Evolutionary conservation across 2,329 filamentous ascomycete genomes (phyloP).

Genomic region (Stagonosporopsis chrysanthemi): DNA sequence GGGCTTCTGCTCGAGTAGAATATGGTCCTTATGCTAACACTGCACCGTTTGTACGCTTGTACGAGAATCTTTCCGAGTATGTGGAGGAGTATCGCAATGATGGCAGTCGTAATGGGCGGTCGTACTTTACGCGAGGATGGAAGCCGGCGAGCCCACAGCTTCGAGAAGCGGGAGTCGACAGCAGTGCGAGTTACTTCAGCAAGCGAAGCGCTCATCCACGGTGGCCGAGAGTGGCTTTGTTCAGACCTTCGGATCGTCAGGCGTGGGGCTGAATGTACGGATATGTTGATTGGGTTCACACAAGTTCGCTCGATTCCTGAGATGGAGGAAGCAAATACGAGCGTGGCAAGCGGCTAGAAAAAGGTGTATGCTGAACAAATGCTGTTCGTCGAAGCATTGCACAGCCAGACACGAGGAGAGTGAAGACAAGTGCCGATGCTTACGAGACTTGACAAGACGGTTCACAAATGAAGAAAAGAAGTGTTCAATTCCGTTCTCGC

Average conservation of each 20-base stretch:
- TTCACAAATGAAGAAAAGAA: neutral
- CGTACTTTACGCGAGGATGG: conserved; percentile 53
- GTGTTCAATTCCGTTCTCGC: neutral
- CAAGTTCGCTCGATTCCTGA: neutral
- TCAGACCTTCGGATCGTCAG: neutral
- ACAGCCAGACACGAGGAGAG: neutral
- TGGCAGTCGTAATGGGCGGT: conserved; percentile 30
- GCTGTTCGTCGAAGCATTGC: neutral
- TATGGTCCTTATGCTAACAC: conserved; percentile 36
- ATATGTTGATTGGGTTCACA: neutral
- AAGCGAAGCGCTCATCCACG: neutral
- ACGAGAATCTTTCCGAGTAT: conserved; percentile 54
- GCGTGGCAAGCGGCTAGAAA: neutral
- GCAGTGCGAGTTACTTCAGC: conserved; percentile 52
- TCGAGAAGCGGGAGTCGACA: conserved; percentile 48
- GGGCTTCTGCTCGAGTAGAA: conserved; percentile 1
- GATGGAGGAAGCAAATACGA: neutral
- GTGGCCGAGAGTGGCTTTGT: neutral
- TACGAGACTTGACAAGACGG: neutral
- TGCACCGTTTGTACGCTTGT: conserved; percentile 51
- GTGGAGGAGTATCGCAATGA: conserved; percentile 36
- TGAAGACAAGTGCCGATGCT: neutral
- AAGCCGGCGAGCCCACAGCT: conserved; percentile 47
- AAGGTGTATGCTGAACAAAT: too few species aligned
- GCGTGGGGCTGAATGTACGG: neutral